These are phyloP conservation scores for Lycium ferocissimum DNA, from an alignment of 257 asterid species.

Conservation along the genomic window DNA sequence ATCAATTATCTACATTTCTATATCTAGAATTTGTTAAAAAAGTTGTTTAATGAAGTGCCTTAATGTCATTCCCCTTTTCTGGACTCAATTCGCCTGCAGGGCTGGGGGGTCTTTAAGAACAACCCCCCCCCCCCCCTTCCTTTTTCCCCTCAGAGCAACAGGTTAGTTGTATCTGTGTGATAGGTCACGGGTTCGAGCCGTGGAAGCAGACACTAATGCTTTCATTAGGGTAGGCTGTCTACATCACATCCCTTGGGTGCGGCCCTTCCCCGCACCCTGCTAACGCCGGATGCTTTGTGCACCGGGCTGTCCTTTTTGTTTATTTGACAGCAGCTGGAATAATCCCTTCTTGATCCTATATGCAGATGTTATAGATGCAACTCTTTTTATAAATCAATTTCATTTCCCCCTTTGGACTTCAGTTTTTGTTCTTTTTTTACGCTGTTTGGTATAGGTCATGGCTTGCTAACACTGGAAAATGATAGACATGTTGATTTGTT, in stretches of 20 bases:
- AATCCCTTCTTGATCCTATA: not conserved
- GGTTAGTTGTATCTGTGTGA: too few relatives aligned
- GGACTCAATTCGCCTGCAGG: not conserved
- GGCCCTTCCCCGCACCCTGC: too few relatives aligned
- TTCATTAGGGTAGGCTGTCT: too few relatives aligned
- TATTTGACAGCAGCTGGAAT: conserved; percentile 6
- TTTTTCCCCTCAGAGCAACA: too few relatives aligned
- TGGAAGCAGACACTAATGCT: too few relatives aligned
- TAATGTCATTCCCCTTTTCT: not conserved
- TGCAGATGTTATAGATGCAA: conserved; percentile 20
- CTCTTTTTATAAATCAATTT: not conserved
- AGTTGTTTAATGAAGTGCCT: not conserved
- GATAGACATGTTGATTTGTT: not conserved
- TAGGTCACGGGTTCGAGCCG: too few relatives aligned
- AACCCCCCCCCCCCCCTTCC: too few relatives aligned
- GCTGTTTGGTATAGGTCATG: conserved; percentile 9
- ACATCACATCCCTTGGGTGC: too few relatives aligned
- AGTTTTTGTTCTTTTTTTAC: not conserved
- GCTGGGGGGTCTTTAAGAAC: not conserved
- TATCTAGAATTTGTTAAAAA: conserved; percentile 2
- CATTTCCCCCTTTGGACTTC: not conserved
- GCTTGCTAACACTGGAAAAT: not conserved
- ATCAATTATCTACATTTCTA: not conserved
- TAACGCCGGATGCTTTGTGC: too few relatives aligned
- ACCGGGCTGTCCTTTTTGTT: too few relatives aligned